Conservation (phyloP, 2,329 filamentous ascomycete genomes). For the Ophiostoma ulmi region DNA sequence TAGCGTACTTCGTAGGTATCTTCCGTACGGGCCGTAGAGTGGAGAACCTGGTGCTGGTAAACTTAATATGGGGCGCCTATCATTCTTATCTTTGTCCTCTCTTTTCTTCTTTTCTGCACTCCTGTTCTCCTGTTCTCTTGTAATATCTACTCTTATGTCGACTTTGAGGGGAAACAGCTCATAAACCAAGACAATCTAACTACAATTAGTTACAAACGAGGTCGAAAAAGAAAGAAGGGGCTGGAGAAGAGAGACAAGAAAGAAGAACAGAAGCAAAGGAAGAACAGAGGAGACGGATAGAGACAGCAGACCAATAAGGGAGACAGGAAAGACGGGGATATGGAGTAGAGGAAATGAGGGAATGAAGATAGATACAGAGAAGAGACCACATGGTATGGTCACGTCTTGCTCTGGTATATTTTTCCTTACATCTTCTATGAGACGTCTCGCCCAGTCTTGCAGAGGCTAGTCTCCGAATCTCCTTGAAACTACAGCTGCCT, state of each 20-base stretch:
- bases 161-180: background rate
- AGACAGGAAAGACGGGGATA: too few species aligned
- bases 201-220: background rate
- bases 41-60: background rate
- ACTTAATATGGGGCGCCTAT: conserved; percentile 7
- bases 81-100: background rate
- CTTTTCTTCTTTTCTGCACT: background rate
- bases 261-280: background rate
- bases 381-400: background rate
- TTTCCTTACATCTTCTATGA: background rate
- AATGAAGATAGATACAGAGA: too few species aligned
- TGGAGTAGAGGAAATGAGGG: background rate
- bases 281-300: background rate
- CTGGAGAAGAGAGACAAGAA: background rate
- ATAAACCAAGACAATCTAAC: background rate
- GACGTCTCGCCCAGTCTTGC: background rate
- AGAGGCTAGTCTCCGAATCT: background rate
- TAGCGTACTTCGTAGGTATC: conserved; percentile 14
- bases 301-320: too few species aligned
- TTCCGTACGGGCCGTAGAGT: conserved; percentile 13
- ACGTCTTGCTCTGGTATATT: background rate
- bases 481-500: conserved; percentile 7
- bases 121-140: too few species aligned
- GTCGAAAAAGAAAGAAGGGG: background rate
- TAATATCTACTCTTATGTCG: background rate